phyloP scores from a whole-genome alignment of 2,329 filamentous ascomycete genomes.

The Aspergillus jensenii region DNA sequence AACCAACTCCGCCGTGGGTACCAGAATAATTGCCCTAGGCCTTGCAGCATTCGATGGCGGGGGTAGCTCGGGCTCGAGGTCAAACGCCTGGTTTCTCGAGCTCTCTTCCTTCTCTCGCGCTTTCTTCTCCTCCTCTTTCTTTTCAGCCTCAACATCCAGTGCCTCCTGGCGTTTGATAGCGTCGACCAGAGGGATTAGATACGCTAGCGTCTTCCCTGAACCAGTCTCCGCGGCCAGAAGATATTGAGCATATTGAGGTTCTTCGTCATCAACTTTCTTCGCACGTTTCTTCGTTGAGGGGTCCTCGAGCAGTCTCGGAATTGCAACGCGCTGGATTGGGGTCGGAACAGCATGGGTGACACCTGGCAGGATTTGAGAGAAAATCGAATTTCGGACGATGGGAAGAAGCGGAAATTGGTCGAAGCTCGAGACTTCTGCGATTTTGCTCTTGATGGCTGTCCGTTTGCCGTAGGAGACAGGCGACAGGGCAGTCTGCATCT shows the following conservation, averaged over 20 bases:
- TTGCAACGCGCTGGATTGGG: slow-evolving; percentile 83
- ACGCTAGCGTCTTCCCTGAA: slow-evolving; percentile 94
- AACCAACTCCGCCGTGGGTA: slow-evolving; percentile 90
- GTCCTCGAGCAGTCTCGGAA: slow-evolving; percentile 71
- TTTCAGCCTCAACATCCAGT: slow-evolving; percentile 61
- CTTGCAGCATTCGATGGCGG: slow-evolving; percentile 71
- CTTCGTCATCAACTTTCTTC: slow-evolving; percentile 31
- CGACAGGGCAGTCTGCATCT: slow-evolving; percentile 83
- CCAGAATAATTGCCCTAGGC: slow-evolving; percentile 79
- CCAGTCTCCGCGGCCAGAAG: slow-evolving; percentile 93
- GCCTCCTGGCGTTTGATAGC: slow-evolving; percentile 76
- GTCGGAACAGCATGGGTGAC: slow-evolving; percentile 78
- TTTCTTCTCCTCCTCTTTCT: slow-evolving; percentile 53
- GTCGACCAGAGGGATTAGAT: slow-evolving; percentile 80
- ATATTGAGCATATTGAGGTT: slow-evolving; percentile 62
- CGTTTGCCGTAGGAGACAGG: slow-evolving; percentile 73
- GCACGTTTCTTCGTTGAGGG: slow-evolving; percentile 42
- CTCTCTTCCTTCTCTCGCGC: slow-evolving; percentile 54
- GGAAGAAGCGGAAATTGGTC: slow-evolving; percentile 77
- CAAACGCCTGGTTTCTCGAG: slow-evolving; percentile 58
- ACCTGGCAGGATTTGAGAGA: slow-evolving; percentile 70
- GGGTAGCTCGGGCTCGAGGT: slow-evolving; percentile 57
- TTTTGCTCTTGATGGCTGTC: slow-evolving; percentile 59
- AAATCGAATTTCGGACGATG: slow-evolving; percentile 67
- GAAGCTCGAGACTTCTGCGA: slow-evolving; percentile 72